Conservation (phyloP, 2,329 filamentous ascomycete species). For the Tolypocladium album region DNA sequence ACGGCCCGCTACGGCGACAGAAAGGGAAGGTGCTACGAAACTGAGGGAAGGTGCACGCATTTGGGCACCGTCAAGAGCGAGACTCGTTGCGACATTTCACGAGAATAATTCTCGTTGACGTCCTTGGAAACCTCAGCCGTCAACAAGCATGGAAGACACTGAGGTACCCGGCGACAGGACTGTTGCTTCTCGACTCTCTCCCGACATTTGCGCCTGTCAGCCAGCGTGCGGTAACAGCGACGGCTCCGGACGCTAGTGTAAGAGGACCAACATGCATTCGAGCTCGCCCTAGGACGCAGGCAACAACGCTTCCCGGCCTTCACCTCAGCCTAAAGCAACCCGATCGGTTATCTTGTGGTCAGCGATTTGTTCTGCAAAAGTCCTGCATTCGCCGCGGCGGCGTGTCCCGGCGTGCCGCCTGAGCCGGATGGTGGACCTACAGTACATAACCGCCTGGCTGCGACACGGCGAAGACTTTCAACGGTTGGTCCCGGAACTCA, state of each 20-base stretch:
- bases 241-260: background rate
- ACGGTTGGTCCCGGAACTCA: too few species aligned
- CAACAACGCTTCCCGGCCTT: background rate
- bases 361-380: background rate
- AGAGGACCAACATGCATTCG: background rate
- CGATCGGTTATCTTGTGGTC: background rate
- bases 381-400: background rate
- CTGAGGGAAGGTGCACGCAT: too few species aligned
- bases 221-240: too few species aligned
- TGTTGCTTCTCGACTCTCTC: background rate
- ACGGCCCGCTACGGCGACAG: background rate
- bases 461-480: too few species aligned
- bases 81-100: background rate
- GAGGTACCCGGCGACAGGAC: background rate
- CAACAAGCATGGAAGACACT: too few species aligned
- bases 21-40: too few species aligned
- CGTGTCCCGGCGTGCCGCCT: background rate
- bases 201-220: background rate
- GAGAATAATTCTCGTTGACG: background rate
- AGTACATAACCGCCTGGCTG: too few species aligned
- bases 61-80: too few species aligned
- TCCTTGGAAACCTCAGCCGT: too few species aligned
- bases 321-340: background rate
- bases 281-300: background rate
- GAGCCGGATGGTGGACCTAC: background rate